Evolutionary conservation across 495 filamentous ascomycete species (phyloP).

Genomic region (Annulohypoxylon maeteangense): DNA sequence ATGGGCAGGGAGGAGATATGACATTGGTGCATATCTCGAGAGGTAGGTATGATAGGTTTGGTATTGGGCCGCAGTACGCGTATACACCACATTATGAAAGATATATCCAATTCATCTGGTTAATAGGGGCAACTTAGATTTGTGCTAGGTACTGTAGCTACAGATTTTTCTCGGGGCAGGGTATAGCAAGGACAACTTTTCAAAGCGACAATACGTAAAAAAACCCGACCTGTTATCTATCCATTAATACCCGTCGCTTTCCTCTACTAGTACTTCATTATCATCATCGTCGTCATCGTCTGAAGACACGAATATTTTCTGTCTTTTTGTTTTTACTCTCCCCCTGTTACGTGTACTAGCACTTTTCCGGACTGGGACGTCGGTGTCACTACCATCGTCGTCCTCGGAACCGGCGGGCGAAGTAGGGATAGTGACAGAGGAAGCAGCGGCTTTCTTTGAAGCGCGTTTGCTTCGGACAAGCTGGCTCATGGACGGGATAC

Average conservation of each 20-base stretch:
- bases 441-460: slow-evolving; percentile 1
- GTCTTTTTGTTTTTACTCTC: slow-evolving; percentile 12
- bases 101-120: background rate
- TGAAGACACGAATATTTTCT: slow-evolving; percentile 20
- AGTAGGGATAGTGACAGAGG: background rate
- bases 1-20: background rate
- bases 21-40: background rate
- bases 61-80: background rate
- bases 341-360: background rate
- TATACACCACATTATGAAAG: background rate
- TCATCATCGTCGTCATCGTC: slow-evolving; percentile 48
- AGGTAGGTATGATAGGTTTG: background rate
- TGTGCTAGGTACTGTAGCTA: background rate
- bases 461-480: slow-evolving; percentile 37
- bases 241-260: slow-evolving; percentile 31
- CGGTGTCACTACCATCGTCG: slow-evolving; percentile 2
- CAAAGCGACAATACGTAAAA: background rate
- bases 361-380: slow-evolving; percentile 9
- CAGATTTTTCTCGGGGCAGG: slow-evolving; percentile 7
- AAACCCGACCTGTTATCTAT: background rate
- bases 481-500: slow-evolving; percentile 52
- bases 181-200: background rate
- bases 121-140: background rate
- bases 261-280: slow-evolving; percentile 34
- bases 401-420: slow-evolving; percentile 9